Conservation (phyloP, 208 protist species). For the Trypanosoma cruzi region DNA sequence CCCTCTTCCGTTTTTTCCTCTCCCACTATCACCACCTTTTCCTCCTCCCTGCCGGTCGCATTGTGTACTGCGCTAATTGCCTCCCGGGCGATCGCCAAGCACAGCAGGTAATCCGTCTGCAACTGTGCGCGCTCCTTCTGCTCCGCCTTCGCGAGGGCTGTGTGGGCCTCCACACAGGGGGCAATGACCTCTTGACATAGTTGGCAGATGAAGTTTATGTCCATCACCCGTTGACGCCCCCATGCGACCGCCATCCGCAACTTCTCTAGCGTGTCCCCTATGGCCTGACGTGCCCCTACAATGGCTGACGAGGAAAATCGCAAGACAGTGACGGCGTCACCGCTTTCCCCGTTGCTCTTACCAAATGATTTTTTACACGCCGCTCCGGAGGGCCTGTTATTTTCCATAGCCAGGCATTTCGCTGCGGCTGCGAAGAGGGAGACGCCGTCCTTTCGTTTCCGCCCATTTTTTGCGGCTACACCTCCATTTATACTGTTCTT, state of each 20-base stretch:
- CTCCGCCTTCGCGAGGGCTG: neutral
- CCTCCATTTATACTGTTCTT: neutral
- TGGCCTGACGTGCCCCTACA: constrained; percentile 1
- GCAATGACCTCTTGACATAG: constrained; percentile 14
- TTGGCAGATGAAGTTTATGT: neutral
- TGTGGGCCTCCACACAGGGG: constrained; percentile 10
- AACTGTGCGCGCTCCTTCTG: constrained; percentile 9
- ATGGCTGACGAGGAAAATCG: neutral
- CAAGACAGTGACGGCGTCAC: neutral
- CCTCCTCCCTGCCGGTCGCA: neutral
- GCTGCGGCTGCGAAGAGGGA: constrained; percentile 5
- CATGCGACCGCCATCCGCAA: neutral
- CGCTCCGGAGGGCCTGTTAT: neutral
- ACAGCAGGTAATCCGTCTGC: constrained; percentile 1
- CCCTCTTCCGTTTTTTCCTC: constrained; percentile 11
- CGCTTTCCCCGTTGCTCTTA: neutral
- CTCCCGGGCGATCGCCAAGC: constrained; percentile 4
- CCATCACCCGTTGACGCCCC: neutral
- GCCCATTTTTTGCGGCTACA: neutral
- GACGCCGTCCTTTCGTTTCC: constrained; percentile 3
- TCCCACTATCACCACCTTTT: too few species aligned
- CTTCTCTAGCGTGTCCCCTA: constrained; percentile 15
- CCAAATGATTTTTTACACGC: neutral
- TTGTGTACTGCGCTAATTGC: neutral
- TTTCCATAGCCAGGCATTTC: neutral